phyloP scores from a whole-genome alignment of 2,329 filamentous ascomycete genomes.

The Fusarium armeniacum region DNA sequence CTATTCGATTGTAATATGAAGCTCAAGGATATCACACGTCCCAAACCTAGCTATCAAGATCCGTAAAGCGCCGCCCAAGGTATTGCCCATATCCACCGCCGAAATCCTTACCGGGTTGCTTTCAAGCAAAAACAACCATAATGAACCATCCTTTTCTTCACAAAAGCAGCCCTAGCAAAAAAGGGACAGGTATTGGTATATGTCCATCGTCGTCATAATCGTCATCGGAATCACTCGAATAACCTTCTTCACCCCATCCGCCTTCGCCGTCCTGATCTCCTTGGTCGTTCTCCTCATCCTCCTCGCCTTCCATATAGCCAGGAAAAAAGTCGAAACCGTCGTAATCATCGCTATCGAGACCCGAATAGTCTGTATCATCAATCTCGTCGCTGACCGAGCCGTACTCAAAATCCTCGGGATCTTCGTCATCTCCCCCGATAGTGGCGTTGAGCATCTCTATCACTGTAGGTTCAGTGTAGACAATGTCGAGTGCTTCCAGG shows the following conservation, averaged over 20 bases:
- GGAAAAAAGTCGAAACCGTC: constrained; percentile 21
- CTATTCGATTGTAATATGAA: constrained; percentile 18
- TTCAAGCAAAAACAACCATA: constrained; percentile 10
- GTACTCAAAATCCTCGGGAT: constrained; percentile 29
- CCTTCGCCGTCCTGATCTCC: constrained; percentile 16
- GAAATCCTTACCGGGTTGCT: constrained; percentile 6
- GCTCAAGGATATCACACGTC: constrained; percentile 16
- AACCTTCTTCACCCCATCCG: constrained; percentile 24
- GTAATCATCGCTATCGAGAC: constrained; percentile 30
- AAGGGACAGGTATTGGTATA: constrained; percentile 37
- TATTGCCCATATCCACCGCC: constrained; percentile 12
- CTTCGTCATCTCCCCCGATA: background rate
- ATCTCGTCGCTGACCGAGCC: constrained; percentile 38
- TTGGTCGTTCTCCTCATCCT: constrained; percentile 25
- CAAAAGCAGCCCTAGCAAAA: constrained; percentile 41
- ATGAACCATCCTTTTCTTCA: constrained; percentile 2
- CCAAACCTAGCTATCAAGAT: constrained; percentile 22
- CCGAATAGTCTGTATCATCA: constrained; percentile 34
- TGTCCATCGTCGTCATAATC: constrained; percentile 40
- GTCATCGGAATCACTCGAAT: constrained; percentile 39
- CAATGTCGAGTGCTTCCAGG: constrained; percentile 46
- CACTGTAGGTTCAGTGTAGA: constrained; percentile 40
- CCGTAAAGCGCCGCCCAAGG: constrained; percentile 37
- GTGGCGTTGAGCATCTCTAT: constrained; percentile 13
- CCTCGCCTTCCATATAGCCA: constrained; percentile 24